Evolutionary conservation across 2,329 filamentous ascomycete species (phyloP).

Genomic region (Colletotrichum spinosum): DNA sequence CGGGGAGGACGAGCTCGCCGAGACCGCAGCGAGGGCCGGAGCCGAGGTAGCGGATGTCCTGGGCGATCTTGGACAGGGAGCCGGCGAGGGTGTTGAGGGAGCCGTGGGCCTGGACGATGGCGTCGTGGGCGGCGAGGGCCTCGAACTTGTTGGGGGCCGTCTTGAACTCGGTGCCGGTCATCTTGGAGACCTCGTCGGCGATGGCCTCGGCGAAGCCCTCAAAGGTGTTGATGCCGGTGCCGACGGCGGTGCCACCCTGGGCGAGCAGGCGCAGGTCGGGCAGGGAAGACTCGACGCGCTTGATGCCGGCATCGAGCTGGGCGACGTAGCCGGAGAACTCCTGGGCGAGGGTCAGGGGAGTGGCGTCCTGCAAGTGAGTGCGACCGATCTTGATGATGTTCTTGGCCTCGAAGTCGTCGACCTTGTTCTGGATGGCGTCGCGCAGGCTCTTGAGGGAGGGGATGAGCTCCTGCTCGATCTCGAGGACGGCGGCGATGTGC

Average conservation of each 20-base stretch:
- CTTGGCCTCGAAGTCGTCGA: constrained; percentile 83
- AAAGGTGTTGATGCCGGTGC: constrained; percentile 97
- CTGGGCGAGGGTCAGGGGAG: constrained; percentile 92
- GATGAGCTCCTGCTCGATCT: constrained; percentile 87
- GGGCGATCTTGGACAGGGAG: constrained; percentile 97
- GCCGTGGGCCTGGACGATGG: constrained; percentile 93
- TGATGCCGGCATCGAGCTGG: constrained; percentile 90
- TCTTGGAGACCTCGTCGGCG: constrained; percentile 88
- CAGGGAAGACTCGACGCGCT: constrained; percentile 84
- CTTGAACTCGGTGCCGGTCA: constrained; percentile 93
- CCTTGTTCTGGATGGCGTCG: constrained; percentile 87
- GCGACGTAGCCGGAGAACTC: constrained; percentile 98
- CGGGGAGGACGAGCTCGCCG: constrained; percentile 90
- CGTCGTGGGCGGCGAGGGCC: constrained; percentile 94
- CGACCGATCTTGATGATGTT: constrained; percentile 99
- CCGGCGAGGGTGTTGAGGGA: constrained; percentile 91
- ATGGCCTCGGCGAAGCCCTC: constrained; percentile 95
- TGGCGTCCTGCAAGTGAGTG: constrained; percentile 97
- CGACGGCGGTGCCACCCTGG: constrained; percentile 96
- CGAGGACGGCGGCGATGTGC: constrained; percentile 97
- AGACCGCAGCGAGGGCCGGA: constrained; percentile 96
- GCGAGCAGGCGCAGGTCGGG: constrained; percentile 89
- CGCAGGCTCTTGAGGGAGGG: constrained; percentile 86
- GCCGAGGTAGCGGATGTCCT: constrained; percentile 97
- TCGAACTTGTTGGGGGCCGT: constrained; percentile 99